These are phyloP conservation scores for Miamiensis avidus DNA, from an alignment of 169 alveolate species.

Conservation along the genomic window DNA sequence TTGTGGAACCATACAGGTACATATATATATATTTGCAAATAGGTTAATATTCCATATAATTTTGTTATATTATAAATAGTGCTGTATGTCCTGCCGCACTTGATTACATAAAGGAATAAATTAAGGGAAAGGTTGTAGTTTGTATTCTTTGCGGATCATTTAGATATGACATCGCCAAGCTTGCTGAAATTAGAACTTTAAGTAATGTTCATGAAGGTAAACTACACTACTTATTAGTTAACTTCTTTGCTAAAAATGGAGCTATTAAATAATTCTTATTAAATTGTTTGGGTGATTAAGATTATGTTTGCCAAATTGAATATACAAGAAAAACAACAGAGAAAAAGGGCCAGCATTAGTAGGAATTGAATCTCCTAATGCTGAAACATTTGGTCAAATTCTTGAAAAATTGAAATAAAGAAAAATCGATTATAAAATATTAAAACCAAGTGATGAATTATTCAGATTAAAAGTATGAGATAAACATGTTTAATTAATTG, in stretches of 20 bases:
- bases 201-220: neutral
- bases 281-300: conserved; percentile 18
- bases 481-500: neutral
- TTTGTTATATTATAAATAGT: neutral
- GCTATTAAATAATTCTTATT: conserved; percentile 8
- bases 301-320: conserved; percentile 17
- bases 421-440: conserved; percentile 5
- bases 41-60: too few species aligned
- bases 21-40: too few species aligned
- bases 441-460: conserved; percentile 9
- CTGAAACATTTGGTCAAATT: conserved; percentile 19
- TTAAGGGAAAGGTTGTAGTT: conserved; percentile 10
- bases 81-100: conserved; percentile 14
- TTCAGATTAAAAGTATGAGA: conserved; percentile 15
- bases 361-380: conserved; percentile 14
- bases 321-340: conserved; percentile 39
- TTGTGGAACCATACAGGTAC: neutral
- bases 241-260: conserved; percentile 8
- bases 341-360: conserved; percentile 47
- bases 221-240: neutral
- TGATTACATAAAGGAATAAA: neutral
- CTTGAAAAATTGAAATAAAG: conserved; percentile 11
- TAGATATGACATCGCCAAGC: neutral
- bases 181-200: conserved; percentile 1
- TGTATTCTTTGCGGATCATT: conserved; percentile 9